Conservation (phyloP, 2,329 filamentous ascomycete genomes). For the Byssoonygena ceratinophila region DNA sequence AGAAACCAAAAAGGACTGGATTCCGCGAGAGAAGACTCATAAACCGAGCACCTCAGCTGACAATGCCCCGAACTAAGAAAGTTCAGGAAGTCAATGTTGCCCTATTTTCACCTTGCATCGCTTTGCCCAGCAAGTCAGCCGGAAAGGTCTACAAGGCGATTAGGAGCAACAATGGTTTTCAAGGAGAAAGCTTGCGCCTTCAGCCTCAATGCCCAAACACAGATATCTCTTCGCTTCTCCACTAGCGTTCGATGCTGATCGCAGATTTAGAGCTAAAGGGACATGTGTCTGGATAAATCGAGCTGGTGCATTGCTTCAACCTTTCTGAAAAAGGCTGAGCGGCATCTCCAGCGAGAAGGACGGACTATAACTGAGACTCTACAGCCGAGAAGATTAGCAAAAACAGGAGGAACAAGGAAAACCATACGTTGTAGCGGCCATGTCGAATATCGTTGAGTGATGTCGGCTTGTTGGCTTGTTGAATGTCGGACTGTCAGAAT, state of each 20-base stretch:
- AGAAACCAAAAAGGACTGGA: background rate
- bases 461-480: background rate
- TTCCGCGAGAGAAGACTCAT: conserved; percentile 22
- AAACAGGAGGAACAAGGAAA: conserved; percentile 28
- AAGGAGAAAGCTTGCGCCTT: conserved; percentile 59
- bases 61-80: conserved; percentile 55
- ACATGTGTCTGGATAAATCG: conserved; percentile 54
- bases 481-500: conserved; percentile 6
- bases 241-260: conserved; percentile 1
- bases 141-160: conserved; percentile 20
- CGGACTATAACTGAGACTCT: conserved; percentile 63
- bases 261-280: conserved; percentile 17
- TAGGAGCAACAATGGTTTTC: conserved; percentile 60
- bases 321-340: conserved; percentile 21
- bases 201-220: conserved; percentile 64
- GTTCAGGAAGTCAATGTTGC: conserved; percentile 46
- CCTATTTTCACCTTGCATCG: conserved; percentile 27
- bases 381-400: conserved; percentile 33
- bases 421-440: conserved; percentile 54
- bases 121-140: conserved; percentile 9
- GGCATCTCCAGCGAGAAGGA: conserved; percentile 64
- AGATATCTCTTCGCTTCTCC: conserved; percentile 17
- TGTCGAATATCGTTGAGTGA: conserved; percentile 38
- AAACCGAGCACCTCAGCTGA: conserved; percentile 54
- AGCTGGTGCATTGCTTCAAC: conserved; percentile 53